These are phyloP conservation scores for Claviceps purpurea DNA, from an alignment of 2,329 filamentous ascomycete genomes.

Conservation along the genomic window DNA sequence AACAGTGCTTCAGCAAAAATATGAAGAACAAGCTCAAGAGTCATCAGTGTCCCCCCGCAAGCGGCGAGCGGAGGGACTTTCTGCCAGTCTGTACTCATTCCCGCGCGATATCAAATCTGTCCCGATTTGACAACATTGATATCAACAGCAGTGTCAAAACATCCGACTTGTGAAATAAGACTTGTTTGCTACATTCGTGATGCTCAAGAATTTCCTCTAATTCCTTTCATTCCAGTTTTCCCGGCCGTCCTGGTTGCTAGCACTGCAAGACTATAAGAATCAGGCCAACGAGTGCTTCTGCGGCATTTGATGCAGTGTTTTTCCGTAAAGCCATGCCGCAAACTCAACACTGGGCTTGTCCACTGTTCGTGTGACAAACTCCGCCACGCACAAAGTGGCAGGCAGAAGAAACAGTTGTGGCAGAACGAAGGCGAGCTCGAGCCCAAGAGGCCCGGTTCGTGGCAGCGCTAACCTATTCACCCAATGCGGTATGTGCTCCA, in stretches of 20 bases:
- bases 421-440: slow-evolving; percentile 46
- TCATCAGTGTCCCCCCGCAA: too few species aligned
- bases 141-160: too few species aligned
- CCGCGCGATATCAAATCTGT: too few species aligned
- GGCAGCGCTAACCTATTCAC: slow-evolving; percentile 41
- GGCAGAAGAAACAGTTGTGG: slow-evolving; percentile 48
- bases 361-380: slow-evolving; percentile 39
- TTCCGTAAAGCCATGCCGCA: slow-evolving; percentile 42
- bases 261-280: not conserved
- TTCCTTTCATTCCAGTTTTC: too few species aligned
- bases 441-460: slow-evolving; percentile 40
- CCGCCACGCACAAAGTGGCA: slow-evolving; percentile 43
- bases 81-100: too few species aligned
- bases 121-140: too few species aligned
- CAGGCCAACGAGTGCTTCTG: slow-evolving; percentile 1
- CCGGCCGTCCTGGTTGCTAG: too few species aligned
- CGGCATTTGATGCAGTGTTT: slow-evolving; percentile 16
- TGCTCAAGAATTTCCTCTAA: not conserved
- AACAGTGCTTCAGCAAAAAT: too few species aligned
- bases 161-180: too few species aligned
- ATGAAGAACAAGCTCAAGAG: too few species aligned
- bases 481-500: slow-evolving; percentile 41
- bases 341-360: slow-evolving; percentile 49
- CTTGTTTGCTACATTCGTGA: not conserved
- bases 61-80: too few species aligned